Conservation (phyloP, 2,329 filamentous ascomycete species). For the Colletotrichum sidae region DNA sequence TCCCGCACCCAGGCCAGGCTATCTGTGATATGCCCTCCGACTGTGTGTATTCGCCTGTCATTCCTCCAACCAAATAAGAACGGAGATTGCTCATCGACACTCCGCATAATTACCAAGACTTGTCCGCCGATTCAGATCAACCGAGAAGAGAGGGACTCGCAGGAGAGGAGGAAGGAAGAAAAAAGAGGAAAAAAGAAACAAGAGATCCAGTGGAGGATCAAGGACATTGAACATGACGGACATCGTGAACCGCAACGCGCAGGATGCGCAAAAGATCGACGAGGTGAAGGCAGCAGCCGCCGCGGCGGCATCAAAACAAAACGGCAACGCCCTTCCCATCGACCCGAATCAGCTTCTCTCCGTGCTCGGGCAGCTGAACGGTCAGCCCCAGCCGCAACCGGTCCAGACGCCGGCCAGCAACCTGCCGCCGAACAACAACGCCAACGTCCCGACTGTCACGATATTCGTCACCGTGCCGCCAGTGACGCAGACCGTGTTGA, state of each 20-base stretch:
- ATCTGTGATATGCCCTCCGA: constrained; percentile 23
- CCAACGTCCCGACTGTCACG: constrained; percentile 32
- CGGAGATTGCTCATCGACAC: background rate
- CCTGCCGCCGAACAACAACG: constrained; percentile 30
- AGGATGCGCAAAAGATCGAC: constrained; percentile 9
- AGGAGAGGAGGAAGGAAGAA: background rate
- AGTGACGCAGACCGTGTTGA: constrained; percentile 25
- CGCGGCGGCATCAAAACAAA: constrained; percentile 6
- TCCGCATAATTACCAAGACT: background rate
- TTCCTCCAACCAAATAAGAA: background rate
- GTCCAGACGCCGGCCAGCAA: background rate
- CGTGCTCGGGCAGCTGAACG: constrained; percentile 3
- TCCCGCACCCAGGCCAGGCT: background rate
- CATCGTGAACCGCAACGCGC: constrained; percentile 4
- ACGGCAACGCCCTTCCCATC: constrained; percentile 17
- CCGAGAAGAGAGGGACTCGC: no score
- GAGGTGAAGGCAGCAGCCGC: constrained; percentile 13
- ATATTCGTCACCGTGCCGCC: constrained; percentile 31
- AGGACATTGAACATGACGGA: background rate
- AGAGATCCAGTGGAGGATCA: background rate
- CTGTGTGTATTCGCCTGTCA: background rate
- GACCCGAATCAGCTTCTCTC: constrained; percentile 31
- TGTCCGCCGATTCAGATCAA: no score
- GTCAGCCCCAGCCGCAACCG: background rate
- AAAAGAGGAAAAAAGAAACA: background rate